Conservation (phyloP, 2,329 filamentous ascomycete species). For the Talaromyces sp. region DNA sequence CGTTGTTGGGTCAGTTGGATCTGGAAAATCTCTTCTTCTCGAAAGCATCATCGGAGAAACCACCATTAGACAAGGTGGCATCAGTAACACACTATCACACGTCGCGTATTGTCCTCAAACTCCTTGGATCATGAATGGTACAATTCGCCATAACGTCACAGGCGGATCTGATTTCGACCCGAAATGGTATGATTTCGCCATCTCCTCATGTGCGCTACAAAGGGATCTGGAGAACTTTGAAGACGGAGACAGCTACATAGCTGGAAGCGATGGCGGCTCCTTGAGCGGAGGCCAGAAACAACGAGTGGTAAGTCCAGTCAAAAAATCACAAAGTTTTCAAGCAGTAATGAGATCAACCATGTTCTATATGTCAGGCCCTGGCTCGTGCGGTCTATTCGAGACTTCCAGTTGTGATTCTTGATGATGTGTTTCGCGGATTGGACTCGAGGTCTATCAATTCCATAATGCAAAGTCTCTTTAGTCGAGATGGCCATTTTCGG, state of each 20-base stretch:
- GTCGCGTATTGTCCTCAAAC: conserved; percentile 36
- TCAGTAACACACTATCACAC: not conserved
- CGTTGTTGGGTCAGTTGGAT: conserved; percentile 48
- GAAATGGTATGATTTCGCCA: conserved; percentile 26
- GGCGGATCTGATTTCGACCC: conserved; percentile 24
- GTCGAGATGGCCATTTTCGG: conserved; percentile 11
- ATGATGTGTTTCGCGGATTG: conserved; percentile 14
- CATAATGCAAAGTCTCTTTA: conserved; percentile 8
- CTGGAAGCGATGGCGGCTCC: conserved; percentile 62
- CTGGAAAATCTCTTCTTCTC: conserved; percentile 49
- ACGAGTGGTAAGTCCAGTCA: conserved; percentile 49
- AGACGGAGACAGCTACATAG: conserved; percentile 63
- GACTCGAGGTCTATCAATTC: conserved; percentile 5
- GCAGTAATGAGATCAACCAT: not conserved
- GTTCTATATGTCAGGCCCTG: not conserved
- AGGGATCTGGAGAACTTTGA: conserved; percentile 23
- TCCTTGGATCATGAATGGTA: conserved; percentile 27
- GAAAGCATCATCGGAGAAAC: conserved; percentile 44
- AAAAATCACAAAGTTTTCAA: not conserved
- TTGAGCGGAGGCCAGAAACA: conserved; percentile 84
- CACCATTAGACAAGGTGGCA: conserved; percentile 16
- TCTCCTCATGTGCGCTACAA: conserved; percentile 25
- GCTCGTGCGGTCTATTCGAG: conserved; percentile 49
- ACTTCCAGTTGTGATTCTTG: conserved; percentile 7
- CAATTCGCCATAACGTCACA: conserved; percentile 29